Evolutionary conservation across 2,329 filamentous ascomycete species (phyloP).

Genomic region (Berkeleyomyces rouxiae): DNA sequence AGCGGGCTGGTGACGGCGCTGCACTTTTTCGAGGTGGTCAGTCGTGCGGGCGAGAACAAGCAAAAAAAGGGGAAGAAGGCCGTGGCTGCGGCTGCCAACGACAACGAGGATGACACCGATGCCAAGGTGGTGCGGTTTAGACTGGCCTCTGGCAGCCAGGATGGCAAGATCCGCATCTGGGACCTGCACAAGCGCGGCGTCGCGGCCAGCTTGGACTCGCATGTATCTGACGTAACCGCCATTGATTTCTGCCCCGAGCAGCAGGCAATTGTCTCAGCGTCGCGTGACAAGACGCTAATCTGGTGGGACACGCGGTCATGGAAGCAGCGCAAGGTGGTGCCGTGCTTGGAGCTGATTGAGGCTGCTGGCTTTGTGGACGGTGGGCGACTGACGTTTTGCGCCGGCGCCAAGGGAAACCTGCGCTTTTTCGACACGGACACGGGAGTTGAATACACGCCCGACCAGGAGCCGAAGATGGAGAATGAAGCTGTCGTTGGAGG

Average conservation of each 20-base stretch:
- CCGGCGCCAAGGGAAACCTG: slow-evolving; percentile 66
- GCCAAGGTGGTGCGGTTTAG: slow-evolving; percentile 43
- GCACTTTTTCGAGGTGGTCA: slow-evolving; percentile 69
- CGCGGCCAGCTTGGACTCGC: slow-evolving; percentile 67
- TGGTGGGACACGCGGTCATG: slow-evolving; percentile 80
- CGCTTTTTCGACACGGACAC: slow-evolving; percentile 68
- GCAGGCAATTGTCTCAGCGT: slow-evolving; percentile 63
- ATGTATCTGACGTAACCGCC: slow-evolving; percentile 84
- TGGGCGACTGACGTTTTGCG: slow-evolving; percentile 62
- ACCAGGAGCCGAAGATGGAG: slow-evolving; percentile 46
- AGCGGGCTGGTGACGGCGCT: slow-evolving; percentile 82
- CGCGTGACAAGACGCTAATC: slow-evolving; percentile 85
- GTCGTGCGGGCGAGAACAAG: slow-evolving; percentile 26
- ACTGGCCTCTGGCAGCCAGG: slow-evolving; percentile 80
- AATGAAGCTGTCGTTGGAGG: slow-evolving; percentile 54
- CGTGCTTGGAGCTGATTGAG: slow-evolving; percentile 74
- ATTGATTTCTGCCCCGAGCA: slow-evolving; percentile 65
- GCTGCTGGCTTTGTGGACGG: slow-evolving; percentile 60
- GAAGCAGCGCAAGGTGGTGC: slow-evolving; percentile 66
- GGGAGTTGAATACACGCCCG: slow-evolving; percentile 62
- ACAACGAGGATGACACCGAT: slow-evolving; percentile 21
- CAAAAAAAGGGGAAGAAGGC: slow-evolving; percentile 22
- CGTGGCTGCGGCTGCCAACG: slow-evolving; percentile 18
- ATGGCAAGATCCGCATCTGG: slow-evolving; percentile 84
- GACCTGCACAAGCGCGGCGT: slow-evolving; percentile 71